Conservation (phyloP, 176 grass and related monocot genomes). For the Paspalum vaginatum region DNA sequence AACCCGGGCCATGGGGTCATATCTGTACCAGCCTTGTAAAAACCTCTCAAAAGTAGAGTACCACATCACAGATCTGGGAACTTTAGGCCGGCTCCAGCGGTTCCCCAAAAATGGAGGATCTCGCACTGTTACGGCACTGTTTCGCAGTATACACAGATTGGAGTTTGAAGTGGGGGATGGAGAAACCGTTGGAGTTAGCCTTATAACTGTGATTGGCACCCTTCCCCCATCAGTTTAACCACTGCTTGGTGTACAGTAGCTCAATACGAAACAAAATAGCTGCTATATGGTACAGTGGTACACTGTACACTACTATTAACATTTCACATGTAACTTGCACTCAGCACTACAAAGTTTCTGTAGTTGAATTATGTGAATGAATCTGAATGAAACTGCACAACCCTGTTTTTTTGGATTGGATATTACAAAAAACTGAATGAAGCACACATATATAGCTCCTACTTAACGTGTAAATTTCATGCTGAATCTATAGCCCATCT, state of each 20-base stretch:
- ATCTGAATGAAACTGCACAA: constrained; percentile 27
- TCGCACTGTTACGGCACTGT: too few species aligned
- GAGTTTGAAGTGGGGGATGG: too few species aligned
- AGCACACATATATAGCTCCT: neutral
- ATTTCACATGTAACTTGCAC: constrained; percentile 7
- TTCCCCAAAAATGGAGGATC: too few species aligned
- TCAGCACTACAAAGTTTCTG: neutral
- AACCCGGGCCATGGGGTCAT: too few species aligned
- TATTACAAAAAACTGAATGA: neutral
- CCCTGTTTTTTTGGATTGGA: neutral
- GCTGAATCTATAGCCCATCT: neutral
- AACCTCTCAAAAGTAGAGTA: too few species aligned
- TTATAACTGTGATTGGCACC: neutral
- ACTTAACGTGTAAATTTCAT: neutral
- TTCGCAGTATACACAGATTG: too few species aligned
- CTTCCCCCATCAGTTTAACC: neutral
- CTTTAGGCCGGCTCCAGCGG: too few species aligned
- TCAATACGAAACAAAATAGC: neutral
- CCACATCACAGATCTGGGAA: too few species aligned
- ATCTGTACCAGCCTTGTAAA: too few species aligned
- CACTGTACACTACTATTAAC: neutral
- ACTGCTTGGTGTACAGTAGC: neutral
- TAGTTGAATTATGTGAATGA: neutral
- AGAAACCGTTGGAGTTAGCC: too few species aligned
- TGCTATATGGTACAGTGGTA: neutral